Conservation (phyloP, 345 rosid species). For the Kandelia obovata region DNA sequence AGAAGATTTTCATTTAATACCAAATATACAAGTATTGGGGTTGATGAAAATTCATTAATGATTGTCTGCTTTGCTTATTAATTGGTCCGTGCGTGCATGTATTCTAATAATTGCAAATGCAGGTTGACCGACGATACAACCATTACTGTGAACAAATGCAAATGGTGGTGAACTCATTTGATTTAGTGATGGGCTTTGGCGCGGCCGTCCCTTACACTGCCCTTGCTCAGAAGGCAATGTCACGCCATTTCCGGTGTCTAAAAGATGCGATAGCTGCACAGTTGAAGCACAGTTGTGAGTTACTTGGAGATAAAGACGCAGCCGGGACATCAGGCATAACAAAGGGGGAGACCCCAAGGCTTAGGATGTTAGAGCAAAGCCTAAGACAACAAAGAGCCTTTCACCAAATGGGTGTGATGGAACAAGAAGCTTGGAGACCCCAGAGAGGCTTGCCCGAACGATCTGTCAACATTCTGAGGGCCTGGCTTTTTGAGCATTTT, state of each 20-base stretch:
- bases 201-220: conserved; percentile 91
- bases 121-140: conserved; percentile 92
- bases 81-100: conserved; percentile 9
- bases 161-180: conserved; percentile 93
- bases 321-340: conserved; percentile 69
- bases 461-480: conserved; percentile 83
- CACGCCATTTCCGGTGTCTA: conserved; percentile 91
- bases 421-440: conserved; percentile 97
- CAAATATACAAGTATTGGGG: not conserved
- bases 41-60: not conserved
- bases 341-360: conserved; percentile 92
- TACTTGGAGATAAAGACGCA: conserved; percentile 78
- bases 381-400: conserved; percentile 86
- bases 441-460: conserved; percentile 96
- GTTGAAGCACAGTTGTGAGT: conserved; percentile 69
- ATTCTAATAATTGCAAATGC: conserved; percentile 8
- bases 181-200: conserved; percentile 86
- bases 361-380: conserved; percentile 77
- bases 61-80: conserved; percentile 3
- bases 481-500: conserved; percentile 99
- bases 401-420: conserved; percentile 97
- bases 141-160: conserved; percentile 97
- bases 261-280: conserved; percentile 76
- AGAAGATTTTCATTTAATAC: too few relatives aligned
- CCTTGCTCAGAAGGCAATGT: conserved; percentile 98